Percentiles rank a stretch among this genome's conserved stretches.
phyloP scores from a whole-genome alignment of 1,284 basidiomycete genomes.

The Ustilago bromivora region DNA sequence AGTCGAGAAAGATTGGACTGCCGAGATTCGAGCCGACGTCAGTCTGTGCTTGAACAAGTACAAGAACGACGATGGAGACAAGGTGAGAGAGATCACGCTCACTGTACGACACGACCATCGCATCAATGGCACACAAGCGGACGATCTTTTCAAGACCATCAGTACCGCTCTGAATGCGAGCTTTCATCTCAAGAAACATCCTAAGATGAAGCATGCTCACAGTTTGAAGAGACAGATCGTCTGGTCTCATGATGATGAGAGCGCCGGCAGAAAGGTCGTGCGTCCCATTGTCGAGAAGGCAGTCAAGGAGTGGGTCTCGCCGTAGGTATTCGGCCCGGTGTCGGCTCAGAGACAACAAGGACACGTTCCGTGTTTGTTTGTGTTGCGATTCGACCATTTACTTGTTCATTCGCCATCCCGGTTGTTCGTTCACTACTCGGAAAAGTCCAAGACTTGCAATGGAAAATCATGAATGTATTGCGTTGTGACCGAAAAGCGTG shows the following conservation, averaged over 20 bases:
- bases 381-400: not conserved
- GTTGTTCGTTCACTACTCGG: not conserved
- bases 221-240: slow-evolving; percentile 43
- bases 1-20: slow-evolving; percentile 56
- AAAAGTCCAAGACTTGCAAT: not conserved
- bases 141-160: slow-evolving; percentile 51
- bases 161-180: slow-evolving; percentile 24
- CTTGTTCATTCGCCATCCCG: no score
- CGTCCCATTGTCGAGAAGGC: slow-evolving; percentile 62
- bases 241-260: slow-evolving; percentile 38
- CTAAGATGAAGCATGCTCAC: slow-evolving; percentile 14
- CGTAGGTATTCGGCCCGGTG: not conserved
- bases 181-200: slow-evolving; percentile 29
- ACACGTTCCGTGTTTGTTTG: no score
- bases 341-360: not conserved
- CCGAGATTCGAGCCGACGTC: slow-evolving; percentile 59
- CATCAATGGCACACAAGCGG: slow-evolving; percentile 44
- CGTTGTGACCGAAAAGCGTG: not conserved
- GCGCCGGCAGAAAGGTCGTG: slow-evolving; percentile 58
- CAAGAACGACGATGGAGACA: slow-evolving; percentile 34
- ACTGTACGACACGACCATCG: slow-evolving; percentile 50
- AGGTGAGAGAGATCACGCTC: slow-evolving; percentile 55
- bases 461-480: not conserved
- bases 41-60: slow-evolving; percentile 56
- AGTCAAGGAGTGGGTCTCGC: slow-evolving; percentile 47